Evolutionary conservation across 306 rosid genomes (phyloP).

Genomic region (Inga oerstediana): DNA sequence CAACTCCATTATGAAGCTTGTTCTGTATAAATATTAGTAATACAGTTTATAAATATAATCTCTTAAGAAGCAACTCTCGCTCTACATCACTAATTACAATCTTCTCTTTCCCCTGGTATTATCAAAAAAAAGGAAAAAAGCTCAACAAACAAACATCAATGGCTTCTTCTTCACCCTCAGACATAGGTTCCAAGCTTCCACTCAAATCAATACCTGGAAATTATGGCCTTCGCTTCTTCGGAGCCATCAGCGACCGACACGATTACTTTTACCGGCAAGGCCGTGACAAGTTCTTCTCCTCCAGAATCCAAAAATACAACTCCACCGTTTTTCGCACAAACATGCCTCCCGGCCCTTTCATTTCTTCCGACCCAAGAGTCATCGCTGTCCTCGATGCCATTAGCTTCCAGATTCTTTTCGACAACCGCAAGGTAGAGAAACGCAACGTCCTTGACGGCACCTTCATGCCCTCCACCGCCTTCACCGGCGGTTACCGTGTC

Average conservation of each 20-base stretch:
- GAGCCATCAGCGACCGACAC: constrained; percentile 58
- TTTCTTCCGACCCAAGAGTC: constrained; percentile 56
- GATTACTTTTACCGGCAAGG: constrained; percentile 78
- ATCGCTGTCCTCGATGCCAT: constrained; percentile 58
- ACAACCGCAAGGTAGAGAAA: constrained; percentile 60
- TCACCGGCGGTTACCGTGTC: constrained; percentile 72
- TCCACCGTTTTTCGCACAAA: constrained; percentile 78
- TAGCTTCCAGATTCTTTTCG: constrained; percentile 65
- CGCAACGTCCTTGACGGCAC: constrained; percentile 72
- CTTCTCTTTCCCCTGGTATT: not conserved
- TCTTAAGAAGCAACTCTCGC: not conserved
- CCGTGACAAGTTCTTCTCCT: constrained; percentile 52
- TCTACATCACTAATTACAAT: not conserved
- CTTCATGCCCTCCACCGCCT: constrained; percentile 70
- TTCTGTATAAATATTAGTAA: too few species aligned
- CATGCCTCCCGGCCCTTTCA: constrained; percentile 82
- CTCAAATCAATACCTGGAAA: constrained; percentile 64
- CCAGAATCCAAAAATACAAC: constrained; percentile 38
- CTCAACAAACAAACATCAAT: not conserved
- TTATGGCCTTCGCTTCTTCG: constrained; percentile 60
- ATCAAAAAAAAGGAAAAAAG: not conserved
- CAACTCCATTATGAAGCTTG: too few species aligned
- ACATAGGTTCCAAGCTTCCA: constrained; percentile 34
- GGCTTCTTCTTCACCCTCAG: not conserved
- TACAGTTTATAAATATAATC: not conserved